Conservation (phyloP, 176 grass and related monocot genomes). For the Eragrostis nindensis region DNA sequence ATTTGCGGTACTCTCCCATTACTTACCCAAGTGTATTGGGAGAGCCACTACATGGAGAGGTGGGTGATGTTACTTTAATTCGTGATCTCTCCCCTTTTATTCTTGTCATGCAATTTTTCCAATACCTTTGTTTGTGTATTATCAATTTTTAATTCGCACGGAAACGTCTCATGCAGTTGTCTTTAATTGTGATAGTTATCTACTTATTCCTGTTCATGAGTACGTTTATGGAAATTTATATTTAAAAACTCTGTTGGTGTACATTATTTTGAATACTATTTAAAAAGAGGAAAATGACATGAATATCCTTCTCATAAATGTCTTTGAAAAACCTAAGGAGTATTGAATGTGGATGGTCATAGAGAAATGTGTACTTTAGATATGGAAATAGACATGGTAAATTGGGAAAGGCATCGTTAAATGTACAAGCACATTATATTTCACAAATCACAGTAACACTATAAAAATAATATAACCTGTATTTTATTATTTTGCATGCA, state of each 20-base stretch:
- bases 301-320: not conserved
- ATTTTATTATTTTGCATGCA: not conserved
- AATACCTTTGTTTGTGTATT: not conserved
- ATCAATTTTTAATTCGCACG: constrained; percentile 19
- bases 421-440: constrained; percentile 8
- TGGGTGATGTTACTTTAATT: constrained; percentile 56
- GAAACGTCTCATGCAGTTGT: not conserved
- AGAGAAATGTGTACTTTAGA: not conserved
- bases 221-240: not conserved
- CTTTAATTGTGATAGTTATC: not conserved
- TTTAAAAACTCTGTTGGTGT: not conserved
- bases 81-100: not conserved
- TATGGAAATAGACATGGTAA: constrained; percentile 1
- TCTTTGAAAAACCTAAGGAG: not conserved
- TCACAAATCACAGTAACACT: not conserved
- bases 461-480: not conserved
- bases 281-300: not conserved
- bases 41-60: constrained; percentile 97
- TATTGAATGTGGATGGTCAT: not conserved
- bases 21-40: constrained; percentile 96
- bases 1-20: constrained; percentile 92
- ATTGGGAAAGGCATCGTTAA: not conserved
- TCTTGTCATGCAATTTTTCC: constrained; percentile 19
- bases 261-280: constrained; percentile 25
- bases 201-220: not conserved